Percentiles rank a stretch among this genome's conserved stretches.
Evolutionary conservation across 768 basidiomycete genomes (phyloP).

Genomic region (Tubosaeta sp.): DNA sequence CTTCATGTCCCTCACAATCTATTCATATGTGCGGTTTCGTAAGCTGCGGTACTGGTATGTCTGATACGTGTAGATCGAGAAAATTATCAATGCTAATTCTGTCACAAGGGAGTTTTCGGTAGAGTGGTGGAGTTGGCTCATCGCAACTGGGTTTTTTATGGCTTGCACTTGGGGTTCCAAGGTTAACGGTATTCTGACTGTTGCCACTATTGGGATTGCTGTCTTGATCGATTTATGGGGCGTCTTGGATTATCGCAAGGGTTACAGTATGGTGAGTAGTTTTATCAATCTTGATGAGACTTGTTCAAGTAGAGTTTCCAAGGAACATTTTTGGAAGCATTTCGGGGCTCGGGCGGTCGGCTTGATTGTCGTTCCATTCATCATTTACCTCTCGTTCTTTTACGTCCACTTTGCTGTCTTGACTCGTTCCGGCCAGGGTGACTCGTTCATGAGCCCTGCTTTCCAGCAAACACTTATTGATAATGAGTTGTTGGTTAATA

Average conservation of each 20-base stretch:
- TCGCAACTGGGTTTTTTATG: constrained; percentile 88
- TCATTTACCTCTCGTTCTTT: constrained; percentile 93
- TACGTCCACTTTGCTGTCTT: constrained; percentile 91
- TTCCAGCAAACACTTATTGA: constrained; percentile 95
- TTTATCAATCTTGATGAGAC: neutral
- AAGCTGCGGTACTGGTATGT: constrained; percentile 85
- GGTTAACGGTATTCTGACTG: constrained; percentile 94
- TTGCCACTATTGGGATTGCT: constrained; percentile 82
- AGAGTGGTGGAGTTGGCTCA: constrained; percentile 94
- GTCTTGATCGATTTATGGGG: constrained; percentile 95
- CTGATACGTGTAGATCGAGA: neutral
- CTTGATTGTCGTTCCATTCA: constrained; percentile 82
- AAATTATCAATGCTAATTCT: constrained; percentile 2
- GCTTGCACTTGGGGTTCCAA: constrained; percentile 97
- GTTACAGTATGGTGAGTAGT: constrained; percentile 64
- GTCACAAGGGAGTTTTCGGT: constrained; percentile 73
- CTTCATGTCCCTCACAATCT: constrained; percentile 93
- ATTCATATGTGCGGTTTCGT: constrained; percentile 89
- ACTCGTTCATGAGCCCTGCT: constrained; percentile 94
- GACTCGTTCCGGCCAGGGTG: constrained; percentile 85
- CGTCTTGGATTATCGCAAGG: constrained; percentile 79
- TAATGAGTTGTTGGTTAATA: constrained; percentile 88
- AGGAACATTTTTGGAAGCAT: constrained; percentile 90
- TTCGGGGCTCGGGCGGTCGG: constrained; percentile 82
- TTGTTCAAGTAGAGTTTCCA: neutral